These are phyloP conservation scores for Fraxinus pennsylvanica DNA, from an alignment of 257 asterid genomes.

Conservation along the genomic window DNA sequence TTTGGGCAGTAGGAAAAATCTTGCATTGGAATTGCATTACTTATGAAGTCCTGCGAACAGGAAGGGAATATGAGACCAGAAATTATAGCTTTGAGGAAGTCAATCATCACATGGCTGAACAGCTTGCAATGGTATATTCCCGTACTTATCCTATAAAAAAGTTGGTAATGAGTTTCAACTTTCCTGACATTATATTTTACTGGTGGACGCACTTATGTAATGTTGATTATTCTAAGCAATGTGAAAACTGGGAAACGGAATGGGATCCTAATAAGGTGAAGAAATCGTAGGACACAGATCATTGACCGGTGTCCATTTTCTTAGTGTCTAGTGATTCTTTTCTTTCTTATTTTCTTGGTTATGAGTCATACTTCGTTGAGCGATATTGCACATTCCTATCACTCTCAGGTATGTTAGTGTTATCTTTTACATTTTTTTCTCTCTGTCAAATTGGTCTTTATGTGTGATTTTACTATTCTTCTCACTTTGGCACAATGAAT, in stretches of 20 bases:
- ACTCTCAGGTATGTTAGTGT: neutral
- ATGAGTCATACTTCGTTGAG: neutral
- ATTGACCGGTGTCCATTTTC: neutral
- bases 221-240: neutral
- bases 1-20: neutral
- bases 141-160: conserved; percentile 14
- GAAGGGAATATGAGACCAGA: conserved; percentile 93
- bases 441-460: neutral
- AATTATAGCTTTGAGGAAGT: conserved; percentile 94
- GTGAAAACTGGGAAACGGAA: neutral
- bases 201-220: neutral
- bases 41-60: conserved; percentile 41
- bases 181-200: conserved; percentile 12
- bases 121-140: conserved; percentile 75
- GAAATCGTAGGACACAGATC: neutral
- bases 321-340: neutral
- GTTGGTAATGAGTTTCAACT: neutral
- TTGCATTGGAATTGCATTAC: conserved; percentile 15
- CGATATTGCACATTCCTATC: neutral
- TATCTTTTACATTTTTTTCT: neutral
- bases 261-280: neutral
- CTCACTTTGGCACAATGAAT: neutral
- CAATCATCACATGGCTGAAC: conserved; percentile 83
- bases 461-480: neutral
- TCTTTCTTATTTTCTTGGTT: neutral